Evolutionary conservation across 2,329 filamentous ascomycete species (phyloP).

Genomic region (Xylariaceae sp.): DNA sequence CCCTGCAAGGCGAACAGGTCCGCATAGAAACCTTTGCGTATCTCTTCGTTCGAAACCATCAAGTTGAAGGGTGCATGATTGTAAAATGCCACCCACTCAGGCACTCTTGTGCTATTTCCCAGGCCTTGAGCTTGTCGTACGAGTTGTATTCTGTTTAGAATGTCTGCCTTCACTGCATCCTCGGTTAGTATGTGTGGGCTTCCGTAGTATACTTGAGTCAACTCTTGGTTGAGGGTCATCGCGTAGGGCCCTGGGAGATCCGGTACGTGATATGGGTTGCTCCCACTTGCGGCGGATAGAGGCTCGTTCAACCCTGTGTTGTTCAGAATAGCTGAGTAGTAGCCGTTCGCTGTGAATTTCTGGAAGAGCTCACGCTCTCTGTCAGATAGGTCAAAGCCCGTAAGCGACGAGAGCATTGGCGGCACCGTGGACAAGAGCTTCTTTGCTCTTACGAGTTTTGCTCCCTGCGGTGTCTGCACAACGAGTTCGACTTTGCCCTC

Average conservation of each 20-base stretch:
- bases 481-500: slow-evolving; percentile 23
- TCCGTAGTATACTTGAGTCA: slow-evolving; percentile 11
- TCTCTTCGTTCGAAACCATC: slow-evolving; percentile 15
- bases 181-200: slow-evolving; percentile 4
- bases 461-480: slow-evolving; percentile 28
- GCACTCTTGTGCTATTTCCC: neutral
- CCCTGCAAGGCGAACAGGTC: slow-evolving; percentile 7
- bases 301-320: neutral
- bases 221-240: neutral
- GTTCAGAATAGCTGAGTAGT: slow-evolving; percentile 30
- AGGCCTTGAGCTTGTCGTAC: slow-evolving; percentile 1
- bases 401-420: slow-evolving; percentile 33
- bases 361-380: slow-evolving; percentile 34
- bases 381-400: slow-evolving; percentile 32
- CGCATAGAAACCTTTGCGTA: slow-evolving; percentile 7
- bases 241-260: slow-evolving; percentile 3
- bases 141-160: neutral
- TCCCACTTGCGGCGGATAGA: neutral
- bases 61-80: slow-evolving; percentile 14
- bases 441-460: slow-evolving; percentile 33
- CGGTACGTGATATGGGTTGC: slow-evolving; percentile 6
- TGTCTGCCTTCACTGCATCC: slow-evolving; percentile 8
- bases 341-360: slow-evolving; percentile 35
- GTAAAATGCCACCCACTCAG: slow-evolving; percentile 10
- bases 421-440: slow-evolving; percentile 42